Evolutionary conservation across 2,329 filamentous ascomycete genomes (phyloP).

Genomic region (Biscogniauxia mediterranea): DNA sequence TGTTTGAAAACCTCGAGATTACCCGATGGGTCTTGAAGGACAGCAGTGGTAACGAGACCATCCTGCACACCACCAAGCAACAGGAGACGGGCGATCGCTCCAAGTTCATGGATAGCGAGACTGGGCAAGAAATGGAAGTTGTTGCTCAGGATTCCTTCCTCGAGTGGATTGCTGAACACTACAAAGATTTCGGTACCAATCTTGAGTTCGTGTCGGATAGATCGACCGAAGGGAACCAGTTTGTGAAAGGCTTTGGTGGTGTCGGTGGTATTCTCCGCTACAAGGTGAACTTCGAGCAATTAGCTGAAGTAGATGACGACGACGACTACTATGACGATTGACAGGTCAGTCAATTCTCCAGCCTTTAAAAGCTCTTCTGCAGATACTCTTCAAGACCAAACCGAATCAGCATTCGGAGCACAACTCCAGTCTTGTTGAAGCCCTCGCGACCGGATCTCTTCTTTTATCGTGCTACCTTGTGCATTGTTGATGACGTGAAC

Average conservation of each 20-base stretch:
- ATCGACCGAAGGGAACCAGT: slow-evolving; percentile 98
- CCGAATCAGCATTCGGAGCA: slow-evolving; percentile 15
- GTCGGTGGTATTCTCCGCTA: slow-evolving; percentile 97
- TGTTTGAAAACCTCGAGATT: slow-evolving; percentile 96
- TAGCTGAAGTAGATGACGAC: slow-evolving; percentile 86
- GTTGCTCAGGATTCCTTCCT: slow-evolving; percentile 86
- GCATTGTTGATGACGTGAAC: slow-evolving; percentile 8
- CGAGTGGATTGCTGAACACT: slow-evolving; percentile 99
- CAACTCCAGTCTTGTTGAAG: background rate
- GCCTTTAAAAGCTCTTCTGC: slow-evolving; percentile 13
- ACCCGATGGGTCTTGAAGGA: slow-evolving; percentile 88
- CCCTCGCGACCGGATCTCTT: background rate
- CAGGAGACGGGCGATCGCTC: slow-evolving; percentile 75
- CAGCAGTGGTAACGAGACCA: slow-evolving; percentile 66
- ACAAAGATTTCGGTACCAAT: slow-evolving; percentile 94
- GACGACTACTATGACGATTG: slow-evolving; percentile 82
- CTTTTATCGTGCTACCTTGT: background rate
- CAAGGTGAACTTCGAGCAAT: slow-evolving; percentile 99
- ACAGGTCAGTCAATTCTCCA: slow-evolving; percentile 30
- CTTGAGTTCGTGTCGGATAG: slow-evolving; percentile 97
- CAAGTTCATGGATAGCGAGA: slow-evolving; percentile 92
- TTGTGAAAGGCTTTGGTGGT: slow-evolving; percentile 98
- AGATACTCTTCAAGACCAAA: slow-evolving; percentile 9
- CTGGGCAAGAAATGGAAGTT: slow-evolving; percentile 96
- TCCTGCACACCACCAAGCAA: slow-evolving; percentile 85